phyloP scores from a whole-genome alignment of 805 yeast genomes.

The Nakazawaea populi region DNA sequence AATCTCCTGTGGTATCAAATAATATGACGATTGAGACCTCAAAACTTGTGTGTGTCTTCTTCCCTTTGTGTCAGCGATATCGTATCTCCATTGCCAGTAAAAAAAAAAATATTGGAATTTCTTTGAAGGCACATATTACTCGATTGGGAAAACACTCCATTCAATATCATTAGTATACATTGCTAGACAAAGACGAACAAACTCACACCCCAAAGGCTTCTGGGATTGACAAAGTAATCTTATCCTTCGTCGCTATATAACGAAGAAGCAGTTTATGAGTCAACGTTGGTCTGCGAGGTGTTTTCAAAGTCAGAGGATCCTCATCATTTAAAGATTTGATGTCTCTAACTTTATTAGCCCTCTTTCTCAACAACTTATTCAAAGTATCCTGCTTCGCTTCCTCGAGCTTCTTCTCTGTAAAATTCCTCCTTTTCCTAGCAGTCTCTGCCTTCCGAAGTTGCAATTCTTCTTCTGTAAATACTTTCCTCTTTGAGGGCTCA shows the following conservation, averaged over 20 bases:
- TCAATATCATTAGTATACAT: neutral
- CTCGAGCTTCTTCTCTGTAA: constrained; percentile 75
- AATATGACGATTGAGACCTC: too few species aligned
- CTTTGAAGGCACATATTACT: neutral
- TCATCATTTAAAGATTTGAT: constrained; percentile 20
- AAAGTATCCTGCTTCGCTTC: constrained; percentile 92
- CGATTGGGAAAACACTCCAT: neutral
- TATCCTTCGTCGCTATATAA: constrained; percentile 24
- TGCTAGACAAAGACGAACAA: neutral
- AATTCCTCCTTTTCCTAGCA: constrained; percentile 82
- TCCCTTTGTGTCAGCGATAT: neutral
- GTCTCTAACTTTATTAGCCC: constrained; percentile 68
- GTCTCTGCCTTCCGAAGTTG: constrained; percentile 79
- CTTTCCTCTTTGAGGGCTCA: constrained; percentile 41
- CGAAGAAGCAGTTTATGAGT: constrained; percentile 40
- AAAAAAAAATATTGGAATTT: too few species aligned
- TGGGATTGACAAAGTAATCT: constrained; percentile 10
- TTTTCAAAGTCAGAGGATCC: constrained; percentile 10
- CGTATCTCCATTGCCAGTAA: neutral
- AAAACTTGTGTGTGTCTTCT: neutral
- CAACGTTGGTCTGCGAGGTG: constrained; percentile 33
- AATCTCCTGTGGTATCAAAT: too few species aligned
- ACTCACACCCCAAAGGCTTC: neutral
- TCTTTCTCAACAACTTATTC: constrained; percentile 75
- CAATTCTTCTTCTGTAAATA: constrained; percentile 77